Conservation (phyloP, 177 flowering plant genomes). For the Vitis hybrid region DNA sequence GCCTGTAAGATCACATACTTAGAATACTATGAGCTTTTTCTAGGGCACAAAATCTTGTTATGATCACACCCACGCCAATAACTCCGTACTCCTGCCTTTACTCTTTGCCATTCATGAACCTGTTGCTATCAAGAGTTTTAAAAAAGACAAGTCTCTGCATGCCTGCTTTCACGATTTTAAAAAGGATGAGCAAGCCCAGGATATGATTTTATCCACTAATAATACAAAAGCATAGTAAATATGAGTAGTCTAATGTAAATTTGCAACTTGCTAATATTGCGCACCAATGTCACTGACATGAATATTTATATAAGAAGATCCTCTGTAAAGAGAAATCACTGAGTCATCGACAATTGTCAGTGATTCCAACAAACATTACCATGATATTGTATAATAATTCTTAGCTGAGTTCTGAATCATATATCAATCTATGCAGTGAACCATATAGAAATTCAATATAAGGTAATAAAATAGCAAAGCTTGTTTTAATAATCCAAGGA, state of each 20-base stretch:
- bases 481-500: neutral
- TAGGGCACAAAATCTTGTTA: neutral
- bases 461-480: neutral
- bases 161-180: neutral
- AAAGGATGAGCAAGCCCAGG: neutral
- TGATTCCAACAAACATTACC: neutral
- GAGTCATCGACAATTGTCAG: neutral
- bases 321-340: neutral
- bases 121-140: neutral
- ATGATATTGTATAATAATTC: neutral
- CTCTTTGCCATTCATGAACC: neutral
- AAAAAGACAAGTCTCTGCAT: neutral
- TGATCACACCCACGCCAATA: constrained; percentile 8
- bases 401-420: neutral
- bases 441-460: neutral
- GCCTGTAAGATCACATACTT: neutral
- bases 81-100: neutral
- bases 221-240: neutral
- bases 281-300: neutral
- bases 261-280: neutral
- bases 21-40: neutral
- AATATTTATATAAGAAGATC: neutral
- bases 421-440: neutral
- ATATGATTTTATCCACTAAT: neutral
- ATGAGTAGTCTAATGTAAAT: neutral